Evolutionary conservation across 805 yeast species (phyloP).

Genomic region (Saccharomyces paradoxus): DNA sequence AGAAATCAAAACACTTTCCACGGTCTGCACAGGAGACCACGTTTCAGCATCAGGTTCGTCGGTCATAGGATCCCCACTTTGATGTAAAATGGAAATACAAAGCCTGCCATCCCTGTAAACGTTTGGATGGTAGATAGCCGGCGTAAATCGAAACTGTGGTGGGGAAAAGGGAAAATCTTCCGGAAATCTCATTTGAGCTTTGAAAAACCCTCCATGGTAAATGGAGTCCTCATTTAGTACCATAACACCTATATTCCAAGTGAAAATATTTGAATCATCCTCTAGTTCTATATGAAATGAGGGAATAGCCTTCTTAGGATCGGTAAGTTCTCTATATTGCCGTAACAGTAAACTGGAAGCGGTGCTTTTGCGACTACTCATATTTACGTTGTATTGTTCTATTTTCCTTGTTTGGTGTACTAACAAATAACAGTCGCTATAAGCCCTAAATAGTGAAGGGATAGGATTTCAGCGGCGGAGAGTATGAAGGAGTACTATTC

Average conservation of each 20-base stretch:
- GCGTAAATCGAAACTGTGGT: constrained; percentile 85
- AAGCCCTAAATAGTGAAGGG: background rate
- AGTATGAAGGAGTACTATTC: background rate
- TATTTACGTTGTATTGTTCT: constrained; percentile 2
- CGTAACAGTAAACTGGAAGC: constrained; percentile 84
- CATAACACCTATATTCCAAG: constrained; percentile 86
- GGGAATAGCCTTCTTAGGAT: constrained; percentile 76
- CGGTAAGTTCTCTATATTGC: constrained; percentile 88
- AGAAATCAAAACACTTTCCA: constrained; percentile 81
- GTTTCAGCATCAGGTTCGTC: constrained; percentile 92
- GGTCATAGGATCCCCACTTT: constrained; percentile 80
- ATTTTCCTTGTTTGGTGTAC: background rate
- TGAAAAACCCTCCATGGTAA: constrained; percentile 90
- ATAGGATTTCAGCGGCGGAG: background rate
- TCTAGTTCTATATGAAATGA: constrained; percentile 62
- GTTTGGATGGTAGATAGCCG: constrained; percentile 91
- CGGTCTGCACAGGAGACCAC: constrained; percentile 91
- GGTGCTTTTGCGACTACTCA: constrained; percentile 36
- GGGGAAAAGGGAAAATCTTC: constrained; percentile 86
- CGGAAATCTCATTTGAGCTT: constrained; percentile 91
- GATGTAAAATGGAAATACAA: constrained; percentile 88
- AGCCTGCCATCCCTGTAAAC: constrained; percentile 89
- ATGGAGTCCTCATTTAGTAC: constrained; percentile 82
- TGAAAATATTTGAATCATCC: constrained; percentile 49
- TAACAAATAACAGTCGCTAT: background rate